A percentile compares a stretch with the other conserved stretches of the same genome.
Evolutionary conservation across 129 eudicot genomes (phyloP).

Genomic region (Cynara cardunculus): DNA sequence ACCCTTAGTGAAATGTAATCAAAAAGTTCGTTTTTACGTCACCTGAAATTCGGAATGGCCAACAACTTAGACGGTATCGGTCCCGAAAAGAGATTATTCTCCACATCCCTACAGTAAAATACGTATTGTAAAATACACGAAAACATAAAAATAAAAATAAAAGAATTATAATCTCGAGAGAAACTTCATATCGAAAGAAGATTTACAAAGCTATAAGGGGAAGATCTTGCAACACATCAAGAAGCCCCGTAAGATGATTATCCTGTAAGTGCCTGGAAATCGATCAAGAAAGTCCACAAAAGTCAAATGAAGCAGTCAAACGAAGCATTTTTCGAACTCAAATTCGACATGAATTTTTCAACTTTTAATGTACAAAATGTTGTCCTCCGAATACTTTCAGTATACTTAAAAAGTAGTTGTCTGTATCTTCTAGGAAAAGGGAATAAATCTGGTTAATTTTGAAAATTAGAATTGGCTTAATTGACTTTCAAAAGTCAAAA

Average conservation of each 20-base stretch:
- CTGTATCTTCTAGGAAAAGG: neutral
- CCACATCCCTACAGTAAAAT: constrained; percentile 59
- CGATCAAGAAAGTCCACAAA: neutral
- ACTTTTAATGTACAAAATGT: neutral
- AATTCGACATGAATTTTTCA: neutral
- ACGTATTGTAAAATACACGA: neutral
- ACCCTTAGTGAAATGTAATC: neutral
- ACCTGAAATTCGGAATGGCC: constrained; percentile 83
- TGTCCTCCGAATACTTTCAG: neutral
- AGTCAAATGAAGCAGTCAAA: neutral
- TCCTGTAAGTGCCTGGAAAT: constrained; percentile 75
- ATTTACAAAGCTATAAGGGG: constrained; percentile 66
- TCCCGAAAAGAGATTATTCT: constrained; percentile 86
- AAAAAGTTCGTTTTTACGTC: neutral
- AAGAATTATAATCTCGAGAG: neutral
- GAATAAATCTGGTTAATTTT: neutral
- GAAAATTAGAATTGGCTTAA: neutral
- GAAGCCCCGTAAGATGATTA: constrained; percentile 67
- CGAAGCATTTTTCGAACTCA: neutral
- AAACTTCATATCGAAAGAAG: constrained; percentile 3
- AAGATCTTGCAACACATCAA: constrained; percentile 80
- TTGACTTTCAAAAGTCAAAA: neutral
- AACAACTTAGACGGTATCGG: constrained; percentile 75
- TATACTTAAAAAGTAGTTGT: neutral
- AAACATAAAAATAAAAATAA: neutral